Base-by-base conservation (phyloP, 2,329 filamentous ascomycete genomes). In the Thelonectria discophora region DNA sequence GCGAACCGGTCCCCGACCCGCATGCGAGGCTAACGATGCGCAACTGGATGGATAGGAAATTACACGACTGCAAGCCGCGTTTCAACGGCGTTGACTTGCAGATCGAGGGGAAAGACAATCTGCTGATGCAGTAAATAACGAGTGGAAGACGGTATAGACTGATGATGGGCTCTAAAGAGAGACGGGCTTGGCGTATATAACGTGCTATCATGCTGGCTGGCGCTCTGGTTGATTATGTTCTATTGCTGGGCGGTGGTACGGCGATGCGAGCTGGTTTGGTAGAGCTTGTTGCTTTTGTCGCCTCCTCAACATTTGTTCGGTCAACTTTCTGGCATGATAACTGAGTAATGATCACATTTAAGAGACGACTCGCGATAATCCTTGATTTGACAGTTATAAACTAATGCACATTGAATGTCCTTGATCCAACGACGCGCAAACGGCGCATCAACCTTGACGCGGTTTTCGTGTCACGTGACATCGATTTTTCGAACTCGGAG, bases 221-320 rank as follows among this genome's bases (percentile, higher is more conserved):
- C 68, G 74, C 72, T 74, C 71, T 73, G 72, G 71, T 70, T 73
- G 67, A 70, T 71, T 69, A 71, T 64, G 69, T 69, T 52, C 64
- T 68, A 67, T 58, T 58, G 65, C 61, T 65, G 56, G 65, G 66
- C 55, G 49, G 53, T 57, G 55, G 18, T 53, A 27, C 32, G 55
- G 53, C 50, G 55, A 15, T 54, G 43, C 42, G 60, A 63, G 52
- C 58, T 68, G 60, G 62, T 64, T 52, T 62, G 59, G 62, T 59
- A 64, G 65, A 69, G 63, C 64, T 62, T 66, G 64, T 58, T 67
- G 46, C 48, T 51, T 63, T 61, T 48, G 49, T 65, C 55, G 46
- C 56, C 58, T 62, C 37, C 55, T 42, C 37, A 53, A 61, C 55
- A 51, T 71, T 63, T 58, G 60, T 60, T 55, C 60, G 58, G 61